These are phyloP conservation scores for Aureobasidium sp. DNA, from an alignment of 2,329 filamentous ascomycete genomes.

Conservation along the genomic window DNA sequence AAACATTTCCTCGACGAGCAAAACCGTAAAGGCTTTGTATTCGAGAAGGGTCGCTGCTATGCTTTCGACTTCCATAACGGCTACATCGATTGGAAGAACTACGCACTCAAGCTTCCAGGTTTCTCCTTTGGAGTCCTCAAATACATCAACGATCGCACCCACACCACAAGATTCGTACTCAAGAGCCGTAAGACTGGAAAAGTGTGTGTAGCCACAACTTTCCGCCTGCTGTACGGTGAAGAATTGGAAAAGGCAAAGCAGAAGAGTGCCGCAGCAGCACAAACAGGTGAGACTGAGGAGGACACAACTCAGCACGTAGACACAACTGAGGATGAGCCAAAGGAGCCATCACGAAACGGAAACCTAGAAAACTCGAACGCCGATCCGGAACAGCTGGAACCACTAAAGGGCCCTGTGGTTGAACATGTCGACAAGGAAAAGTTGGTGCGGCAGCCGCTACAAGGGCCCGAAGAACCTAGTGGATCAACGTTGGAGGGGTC, in stretches of 20 bases:
- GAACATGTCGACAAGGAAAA: background rate
- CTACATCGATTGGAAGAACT: conserved; percentile 43
- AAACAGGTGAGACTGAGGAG: background rate
- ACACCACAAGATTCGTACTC: conserved; percentile 40
- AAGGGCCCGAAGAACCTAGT: background rate
- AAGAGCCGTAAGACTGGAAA: conserved; percentile 37
- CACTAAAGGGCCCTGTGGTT: background rate
- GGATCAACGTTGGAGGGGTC: background rate
- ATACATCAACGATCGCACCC: conserved; percentile 41
- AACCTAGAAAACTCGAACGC: conserved; percentile 5
- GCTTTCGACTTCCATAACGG: conserved; percentile 44
- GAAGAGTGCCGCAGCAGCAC: background rate
- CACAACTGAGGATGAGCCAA: background rate
- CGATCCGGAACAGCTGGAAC: background rate
- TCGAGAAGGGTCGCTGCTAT: conserved; percentile 39
- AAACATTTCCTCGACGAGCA: conserved; percentile 36
- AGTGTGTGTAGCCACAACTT: conserved; percentile 39
- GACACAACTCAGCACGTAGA: background rate
- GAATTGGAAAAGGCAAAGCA: conserved; percentile 30
- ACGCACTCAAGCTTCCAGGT: conserved; percentile 38
- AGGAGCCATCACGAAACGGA: background rate
- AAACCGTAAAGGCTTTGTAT: conserved; percentile 33
- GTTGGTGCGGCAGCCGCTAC: background rate
- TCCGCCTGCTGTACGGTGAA: conserved; percentile 40
- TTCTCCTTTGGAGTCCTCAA: conserved; percentile 39